phyloP scores from a whole-genome alignment of 2,329 filamentous ascomycete species.

The Xylogone sp. region DNA sequence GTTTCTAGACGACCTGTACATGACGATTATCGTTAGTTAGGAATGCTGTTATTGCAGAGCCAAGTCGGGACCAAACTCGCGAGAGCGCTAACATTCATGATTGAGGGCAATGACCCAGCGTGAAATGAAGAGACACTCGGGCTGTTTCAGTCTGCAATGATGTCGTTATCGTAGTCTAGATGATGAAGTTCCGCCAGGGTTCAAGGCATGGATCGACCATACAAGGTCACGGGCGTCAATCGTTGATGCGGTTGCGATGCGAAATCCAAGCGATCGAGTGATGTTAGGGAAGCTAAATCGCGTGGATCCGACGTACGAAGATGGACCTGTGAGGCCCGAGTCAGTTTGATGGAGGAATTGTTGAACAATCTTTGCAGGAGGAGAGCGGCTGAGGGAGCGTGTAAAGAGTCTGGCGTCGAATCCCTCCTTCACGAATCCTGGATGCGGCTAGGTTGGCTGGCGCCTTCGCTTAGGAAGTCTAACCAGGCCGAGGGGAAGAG shows the following conservation, averaged over 20 bases:
- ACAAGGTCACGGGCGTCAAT: not conserved
- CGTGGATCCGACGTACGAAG: not conserved
- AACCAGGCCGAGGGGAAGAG: not conserved
- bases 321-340: not conserved
- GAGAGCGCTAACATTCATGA: constrained; percentile 23
- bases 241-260: not conserved
- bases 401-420: not conserved
- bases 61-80: not conserved
- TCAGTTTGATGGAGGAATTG: not conserved
- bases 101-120: constrained; percentile 23
- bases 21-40: not conserved
- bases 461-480: not conserved
- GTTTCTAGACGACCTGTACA: constrained; percentile 28
- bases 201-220: not conserved
- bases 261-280: not conserved
- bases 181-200: not conserved
- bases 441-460: not conserved
- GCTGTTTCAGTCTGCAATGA: not conserved
- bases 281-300: not conserved
- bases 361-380: not conserved
- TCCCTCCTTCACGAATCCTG: not conserved
- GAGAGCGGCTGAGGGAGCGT: not conserved
- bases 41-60: not conserved
- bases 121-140: constrained; percentile 10
- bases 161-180: not conserved